These are phyloP conservation scores for Geranomyces michiganensis DNA, from an alignment of 192 early-diverging fungal species.

Conservation along the genomic window DNA sequence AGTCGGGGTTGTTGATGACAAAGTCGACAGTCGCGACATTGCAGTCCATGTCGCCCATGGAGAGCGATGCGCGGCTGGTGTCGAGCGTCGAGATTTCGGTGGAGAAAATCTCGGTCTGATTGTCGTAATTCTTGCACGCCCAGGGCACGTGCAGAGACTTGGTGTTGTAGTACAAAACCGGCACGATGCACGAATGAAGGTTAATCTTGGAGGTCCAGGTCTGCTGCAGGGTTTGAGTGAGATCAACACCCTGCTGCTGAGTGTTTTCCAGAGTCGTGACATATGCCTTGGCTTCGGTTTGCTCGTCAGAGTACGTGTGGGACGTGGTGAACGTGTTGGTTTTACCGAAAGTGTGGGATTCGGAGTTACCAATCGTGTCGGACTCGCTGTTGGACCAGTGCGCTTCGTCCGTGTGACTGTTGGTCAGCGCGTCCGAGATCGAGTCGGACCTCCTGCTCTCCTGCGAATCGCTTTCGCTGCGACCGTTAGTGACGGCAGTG, in stretches of 20 bases:
- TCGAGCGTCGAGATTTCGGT: not conserved
- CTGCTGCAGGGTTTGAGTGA: not conserved
- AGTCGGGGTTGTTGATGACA: not conserved
- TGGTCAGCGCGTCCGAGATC: conserved; percentile 10
- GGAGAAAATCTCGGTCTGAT: not conserved
- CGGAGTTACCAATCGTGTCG: conserved; percentile 2
- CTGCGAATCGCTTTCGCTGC: conserved; percentile 1
- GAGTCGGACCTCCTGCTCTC: not conserved
- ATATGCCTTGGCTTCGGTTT: not conserved
- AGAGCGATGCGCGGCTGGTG: not conserved
- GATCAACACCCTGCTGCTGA: not conserved
- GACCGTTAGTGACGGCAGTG: not conserved
- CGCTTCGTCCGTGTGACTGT: not conserved
- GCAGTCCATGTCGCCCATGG: conserved; percentile 13
- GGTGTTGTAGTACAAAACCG: not conserved
- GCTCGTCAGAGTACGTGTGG: not conserved
- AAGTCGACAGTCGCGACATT: not conserved
- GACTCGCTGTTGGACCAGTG: not conserved
- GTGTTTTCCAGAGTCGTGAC: not conserved
- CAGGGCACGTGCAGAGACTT: not conserved
- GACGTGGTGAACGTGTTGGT: conserved; percentile 8
- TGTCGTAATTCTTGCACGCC: conserved; percentile 5
- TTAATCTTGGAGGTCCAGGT: not conserved
- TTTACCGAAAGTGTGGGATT: not conserved
- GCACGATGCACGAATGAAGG: not conserved